A percentile compares a stretch with the other conserved stretches of the same genome.
phyloP scores from a whole-genome alignment of 2,329 filamentous ascomycete species.

The Talaromyces sp. region DNA sequence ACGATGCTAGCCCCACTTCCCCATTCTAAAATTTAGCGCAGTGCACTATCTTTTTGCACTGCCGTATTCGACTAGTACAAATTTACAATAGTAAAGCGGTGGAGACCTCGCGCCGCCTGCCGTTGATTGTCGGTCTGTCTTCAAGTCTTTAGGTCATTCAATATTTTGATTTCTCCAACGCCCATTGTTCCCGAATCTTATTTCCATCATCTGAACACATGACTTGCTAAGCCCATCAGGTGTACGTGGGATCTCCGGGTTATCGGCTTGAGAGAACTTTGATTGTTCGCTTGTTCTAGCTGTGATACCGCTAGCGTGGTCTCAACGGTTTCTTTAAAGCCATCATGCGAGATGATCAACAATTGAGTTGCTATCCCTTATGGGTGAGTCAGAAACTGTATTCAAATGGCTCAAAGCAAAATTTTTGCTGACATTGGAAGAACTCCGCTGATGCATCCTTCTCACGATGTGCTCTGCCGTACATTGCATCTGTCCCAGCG shows the following conservation, averaged over 20 bases:
- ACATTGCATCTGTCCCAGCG: constrained; percentile 31
- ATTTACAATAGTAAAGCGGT: too few species aligned
- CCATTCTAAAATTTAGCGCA: neutral
- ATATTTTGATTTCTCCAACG: neutral
- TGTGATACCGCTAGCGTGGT: neutral
- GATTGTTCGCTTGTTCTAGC: neutral
- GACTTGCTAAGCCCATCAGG: neutral
- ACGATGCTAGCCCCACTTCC: neutral
- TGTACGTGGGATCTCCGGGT: neutral
- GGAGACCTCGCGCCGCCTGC: neutral
- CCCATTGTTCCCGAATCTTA: neutral
- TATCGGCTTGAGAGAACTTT: neutral
- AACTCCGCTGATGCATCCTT: constrained; percentile 37
- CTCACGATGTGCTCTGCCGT: constrained; percentile 34
- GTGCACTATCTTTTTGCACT: neutral
- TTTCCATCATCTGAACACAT: neutral
- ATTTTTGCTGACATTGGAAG: constrained; percentile 23
- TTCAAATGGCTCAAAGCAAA: neutral
- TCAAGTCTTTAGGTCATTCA: neutral
- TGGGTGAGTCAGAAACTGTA: constrained; percentile 16
- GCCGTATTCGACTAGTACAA: neutral
- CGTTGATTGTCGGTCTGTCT: neutral
- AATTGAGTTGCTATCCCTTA: constrained; percentile 15
- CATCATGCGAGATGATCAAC: constrained; percentile 10
- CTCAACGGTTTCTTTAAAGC: neutral